Conservation (phyloP, 768 basidiomycete species). For the Sistotremastrum suecicum region DNA sequence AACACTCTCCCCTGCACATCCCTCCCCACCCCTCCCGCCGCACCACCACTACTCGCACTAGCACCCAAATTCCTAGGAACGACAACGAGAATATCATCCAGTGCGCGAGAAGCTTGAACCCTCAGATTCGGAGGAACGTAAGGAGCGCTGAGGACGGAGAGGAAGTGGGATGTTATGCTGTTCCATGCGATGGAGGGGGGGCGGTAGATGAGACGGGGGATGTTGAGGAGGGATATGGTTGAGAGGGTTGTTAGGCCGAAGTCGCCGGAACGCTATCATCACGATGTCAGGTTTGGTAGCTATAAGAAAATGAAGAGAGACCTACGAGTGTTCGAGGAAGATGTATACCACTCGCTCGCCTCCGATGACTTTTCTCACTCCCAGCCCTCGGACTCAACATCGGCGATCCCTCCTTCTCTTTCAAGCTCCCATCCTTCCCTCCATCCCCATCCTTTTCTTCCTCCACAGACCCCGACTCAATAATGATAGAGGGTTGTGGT, state of each 20-base stretch:
- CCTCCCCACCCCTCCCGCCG: slow-evolving; percentile 42
- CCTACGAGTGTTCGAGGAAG: slow-evolving; percentile 64
- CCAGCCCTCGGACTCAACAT: slow-evolving; percentile 25
- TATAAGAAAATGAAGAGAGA: slow-evolving; percentile 5
- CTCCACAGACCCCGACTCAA: slow-evolving; percentile 22
- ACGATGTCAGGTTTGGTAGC: slow-evolving; percentile 2
- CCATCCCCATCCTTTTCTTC: background rate
- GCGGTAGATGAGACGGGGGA: slow-evolving; percentile 77
- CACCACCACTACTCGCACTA: slow-evolving; percentile 2
- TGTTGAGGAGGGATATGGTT: slow-evolving; percentile 65
- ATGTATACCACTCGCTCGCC: slow-evolving; percentile 81
- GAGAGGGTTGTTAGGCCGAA: slow-evolving; percentile 88
- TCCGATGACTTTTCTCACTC: slow-evolving; percentile 34
- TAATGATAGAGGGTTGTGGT: too few species aligned
- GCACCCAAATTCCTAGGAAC: slow-evolving; percentile 59
- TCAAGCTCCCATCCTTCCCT: slow-evolving; percentile 22
- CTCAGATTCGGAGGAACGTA: slow-evolving; percentile 62
- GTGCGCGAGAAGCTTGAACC: slow-evolving; percentile 74
- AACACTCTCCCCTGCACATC: slow-evolving; percentile 72
- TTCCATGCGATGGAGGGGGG: slow-evolving; percentile 78
- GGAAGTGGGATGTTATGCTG: slow-evolving; percentile 62
- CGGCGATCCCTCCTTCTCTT: slow-evolving; percentile 22
- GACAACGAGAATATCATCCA: slow-evolving; percentile 70
- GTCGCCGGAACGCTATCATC: slow-evolving; percentile 67
- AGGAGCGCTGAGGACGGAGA: slow-evolving; percentile 57